Percentiles rank a stretch among this genome's conserved stretches.
These are phyloP conservation scores for Persicaria maculosa DNA, from an alignment of 148 eudicot genomes.

Conservation along the genomic window DNA sequence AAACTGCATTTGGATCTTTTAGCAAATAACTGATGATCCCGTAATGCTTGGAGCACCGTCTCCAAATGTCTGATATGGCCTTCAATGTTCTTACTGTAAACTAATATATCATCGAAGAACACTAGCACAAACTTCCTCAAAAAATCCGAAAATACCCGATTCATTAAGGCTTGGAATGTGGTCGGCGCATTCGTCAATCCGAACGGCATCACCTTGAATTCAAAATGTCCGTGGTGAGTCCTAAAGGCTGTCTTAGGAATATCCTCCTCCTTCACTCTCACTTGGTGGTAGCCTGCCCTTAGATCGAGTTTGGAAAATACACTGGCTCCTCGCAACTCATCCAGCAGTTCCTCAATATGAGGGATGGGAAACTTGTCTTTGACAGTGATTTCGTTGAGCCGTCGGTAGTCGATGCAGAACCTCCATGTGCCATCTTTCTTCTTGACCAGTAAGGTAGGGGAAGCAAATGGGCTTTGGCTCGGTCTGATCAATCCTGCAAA, in stretches of 20 bases:
- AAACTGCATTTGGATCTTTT: not conserved
- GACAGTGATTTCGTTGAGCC: not conserved
- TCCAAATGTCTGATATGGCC: not conserved
- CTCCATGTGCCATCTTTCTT: constrained; percentile 1
- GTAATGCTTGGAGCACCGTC: not conserved
- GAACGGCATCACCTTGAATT: not conserved
- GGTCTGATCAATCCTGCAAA: not conserved
- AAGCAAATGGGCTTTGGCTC: not conserved
- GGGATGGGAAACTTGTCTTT: not conserved
- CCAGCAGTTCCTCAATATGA: not conserved
- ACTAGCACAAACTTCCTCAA: not conserved
- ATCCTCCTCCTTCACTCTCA: not conserved
- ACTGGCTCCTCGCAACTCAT: not conserved
- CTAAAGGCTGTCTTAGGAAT: not conserved
- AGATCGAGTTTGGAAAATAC: too few species aligned
- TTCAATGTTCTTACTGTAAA: not conserved
- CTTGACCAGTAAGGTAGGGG: not conserved
- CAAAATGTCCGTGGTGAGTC: not conserved
- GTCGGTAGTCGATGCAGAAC: not conserved
- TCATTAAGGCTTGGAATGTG: not conserved
- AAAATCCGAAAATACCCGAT: not conserved
- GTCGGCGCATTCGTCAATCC: not conserved
- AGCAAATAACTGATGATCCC: not conserved
- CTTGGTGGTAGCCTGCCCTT: not conserved
- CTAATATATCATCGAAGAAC: not conserved